Evolutionary conservation across 164 flowering plant species (phyloP).

Genomic region (Brasenia schreberi): DNA sequence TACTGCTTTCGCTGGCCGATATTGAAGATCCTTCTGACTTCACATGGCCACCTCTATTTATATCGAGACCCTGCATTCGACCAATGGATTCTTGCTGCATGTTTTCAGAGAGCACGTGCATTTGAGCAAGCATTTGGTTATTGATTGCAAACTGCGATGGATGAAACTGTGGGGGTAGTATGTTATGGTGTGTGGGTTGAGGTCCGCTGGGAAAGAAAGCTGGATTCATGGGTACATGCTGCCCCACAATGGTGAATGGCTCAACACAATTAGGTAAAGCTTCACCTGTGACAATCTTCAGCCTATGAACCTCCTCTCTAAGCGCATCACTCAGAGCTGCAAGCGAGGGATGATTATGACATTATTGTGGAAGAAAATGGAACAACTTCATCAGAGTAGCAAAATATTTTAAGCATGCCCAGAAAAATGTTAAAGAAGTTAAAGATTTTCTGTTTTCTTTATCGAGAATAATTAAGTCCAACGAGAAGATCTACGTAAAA

Average conservation of each 20-base stretch:
- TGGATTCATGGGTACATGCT: conserved; percentile 38
- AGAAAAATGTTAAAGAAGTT: too few species aligned
- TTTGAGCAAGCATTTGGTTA: conserved; percentile 25
- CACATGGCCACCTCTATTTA: conserved; percentile 41
- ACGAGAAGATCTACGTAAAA: too few species aligned
- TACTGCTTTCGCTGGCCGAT: conserved; percentile 81
- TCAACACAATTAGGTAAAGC: conserved; percentile 28
- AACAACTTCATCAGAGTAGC: too few species aligned
- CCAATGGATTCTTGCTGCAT: conserved; percentile 70
- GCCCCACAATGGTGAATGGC: conserved; percentile 48
- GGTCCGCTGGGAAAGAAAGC: conserved; percentile 33
- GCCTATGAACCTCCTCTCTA: conserved; percentile 78
- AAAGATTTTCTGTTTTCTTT: too few species aligned
- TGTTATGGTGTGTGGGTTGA: conserved; percentile 29
- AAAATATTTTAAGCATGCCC: too few species aligned
- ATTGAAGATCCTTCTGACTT: conserved; percentile 72
- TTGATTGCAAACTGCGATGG: conserved; percentile 28
- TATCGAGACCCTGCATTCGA: conserved; percentile 79
- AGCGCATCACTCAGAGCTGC: conserved; percentile 76
- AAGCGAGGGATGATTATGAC: not conserved
- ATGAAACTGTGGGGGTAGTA: conserved; percentile 38
- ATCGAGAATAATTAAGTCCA: too few species aligned
- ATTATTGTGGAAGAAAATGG: too few species aligned
- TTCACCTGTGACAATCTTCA: conserved; percentile 70
- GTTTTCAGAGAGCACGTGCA: conserved; percentile 37